phyloP scores from a whole-genome alignment of 2,329 filamentous ascomycete species.

The Apiospora malaysiana region DNA sequence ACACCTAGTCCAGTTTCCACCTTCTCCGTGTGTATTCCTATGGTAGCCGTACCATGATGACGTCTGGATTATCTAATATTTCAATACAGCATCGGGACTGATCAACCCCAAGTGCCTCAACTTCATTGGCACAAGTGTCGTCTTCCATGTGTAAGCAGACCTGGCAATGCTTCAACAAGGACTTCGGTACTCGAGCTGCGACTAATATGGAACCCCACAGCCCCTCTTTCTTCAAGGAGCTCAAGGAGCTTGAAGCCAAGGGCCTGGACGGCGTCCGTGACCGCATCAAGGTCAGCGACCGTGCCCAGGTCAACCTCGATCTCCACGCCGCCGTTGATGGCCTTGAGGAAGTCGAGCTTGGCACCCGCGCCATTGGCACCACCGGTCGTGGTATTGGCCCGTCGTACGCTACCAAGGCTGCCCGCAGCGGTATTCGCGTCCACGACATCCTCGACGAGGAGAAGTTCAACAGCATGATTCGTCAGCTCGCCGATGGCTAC shows the following conservation, averaged over 20 bases:
- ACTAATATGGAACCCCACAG: neutral
- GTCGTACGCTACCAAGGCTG: slow-evolving; percentile 60
- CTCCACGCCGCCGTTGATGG: slow-evolving; percentile 71
- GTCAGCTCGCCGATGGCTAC: slow-evolving; percentile 65
- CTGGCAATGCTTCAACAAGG: neutral
- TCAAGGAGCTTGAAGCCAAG: slow-evolving; percentile 64
- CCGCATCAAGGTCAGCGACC: slow-evolving; percentile 66
- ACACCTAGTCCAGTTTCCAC: slow-evolving; percentile 21
- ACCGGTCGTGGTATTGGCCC: slow-evolving; percentile 43
- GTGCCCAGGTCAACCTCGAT: slow-evolving; percentile 67
- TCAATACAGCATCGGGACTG: slow-evolving; percentile 62
- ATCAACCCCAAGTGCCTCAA: slow-evolving; percentile 75
- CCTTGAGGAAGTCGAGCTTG: slow-evolving; percentile 60
- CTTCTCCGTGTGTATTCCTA: slow-evolving; percentile 22
- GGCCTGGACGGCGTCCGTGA: slow-evolving; percentile 60
- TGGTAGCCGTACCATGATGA: neutral
- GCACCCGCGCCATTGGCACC: slow-evolving; percentile 45
- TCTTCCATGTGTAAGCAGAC: slow-evolving; percentile 35
- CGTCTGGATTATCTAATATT: neutral
- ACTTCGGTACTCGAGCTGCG: neutral
- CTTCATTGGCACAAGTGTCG: slow-evolving; percentile 61
- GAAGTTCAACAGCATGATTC: slow-evolving; percentile 70
- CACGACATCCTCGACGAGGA: slow-evolving; percentile 71
- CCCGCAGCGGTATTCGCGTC: slow-evolving; percentile 70
- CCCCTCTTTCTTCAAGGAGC: slow-evolving; percentile 70